These are phyloP conservation scores for Podosphaera aphanis DNA, from an alignment of 2,329 filamentous ascomycete species.

Conservation along the genomic window DNA sequence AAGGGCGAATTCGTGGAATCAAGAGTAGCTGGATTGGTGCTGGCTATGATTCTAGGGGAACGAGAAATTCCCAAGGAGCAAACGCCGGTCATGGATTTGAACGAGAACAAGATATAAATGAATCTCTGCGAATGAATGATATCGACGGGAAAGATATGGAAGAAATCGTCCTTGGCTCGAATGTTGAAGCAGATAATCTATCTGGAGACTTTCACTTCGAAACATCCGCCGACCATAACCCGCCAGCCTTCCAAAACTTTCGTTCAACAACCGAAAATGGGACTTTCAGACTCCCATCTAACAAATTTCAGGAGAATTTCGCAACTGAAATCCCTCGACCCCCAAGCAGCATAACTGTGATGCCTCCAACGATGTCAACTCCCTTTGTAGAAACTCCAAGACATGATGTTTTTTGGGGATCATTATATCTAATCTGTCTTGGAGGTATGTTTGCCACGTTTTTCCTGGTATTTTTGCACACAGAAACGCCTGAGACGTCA, in stretches of 20 bases:
- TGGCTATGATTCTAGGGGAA: slow-evolving; percentile 12
- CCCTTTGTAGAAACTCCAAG: slow-evolving; percentile 45
- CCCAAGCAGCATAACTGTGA: slow-evolving; percentile 18
- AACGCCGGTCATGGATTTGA: slow-evolving; percentile 20
- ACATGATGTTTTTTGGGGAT: slow-evolving; percentile 82
- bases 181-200: slow-evolving; percentile 33
- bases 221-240: slow-evolving; percentile 26
- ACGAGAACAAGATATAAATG: slow-evolving; percentile 14
- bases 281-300: slow-evolving; percentile 12
- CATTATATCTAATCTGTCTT: slow-evolving; percentile 65
- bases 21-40: slow-evolving; percentile 40
- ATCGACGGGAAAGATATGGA: slow-evolving; percentile 48
- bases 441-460: slow-evolving; percentile 73
- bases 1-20: slow-evolving; percentile 25
- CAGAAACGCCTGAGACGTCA: slow-evolving; percentile 42
- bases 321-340: slow-evolving; percentile 8
- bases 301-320: slow-evolving; percentile 7
- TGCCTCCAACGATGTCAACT: slow-evolving; percentile 31
- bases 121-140: slow-evolving; percentile 10
- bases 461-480: slow-evolving; percentile 76
- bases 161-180: slow-evolving; percentile 61
- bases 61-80: slow-evolving; percentile 10
- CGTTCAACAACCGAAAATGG: slow-evolving; percentile 12
- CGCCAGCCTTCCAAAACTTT: slow-evolving; percentile 40
- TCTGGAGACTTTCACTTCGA: slow-evolving; percentile 36